phyloP scores from a whole-genome alignment of 495 filamentous ascomycete species.

The Cryomyces antarcticus region DNA sequence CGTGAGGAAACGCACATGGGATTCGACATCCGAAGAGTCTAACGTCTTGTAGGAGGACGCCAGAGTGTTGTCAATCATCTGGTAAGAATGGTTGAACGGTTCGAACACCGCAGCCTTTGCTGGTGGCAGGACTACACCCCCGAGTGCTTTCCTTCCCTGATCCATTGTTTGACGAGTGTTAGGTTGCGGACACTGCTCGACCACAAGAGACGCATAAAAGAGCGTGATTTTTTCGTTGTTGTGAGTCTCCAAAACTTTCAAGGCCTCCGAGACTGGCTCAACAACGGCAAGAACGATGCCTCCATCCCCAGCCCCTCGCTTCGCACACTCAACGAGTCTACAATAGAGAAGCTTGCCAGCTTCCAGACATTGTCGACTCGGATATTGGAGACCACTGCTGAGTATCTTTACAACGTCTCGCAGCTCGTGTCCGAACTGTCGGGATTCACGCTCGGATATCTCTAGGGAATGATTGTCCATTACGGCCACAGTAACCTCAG shows the following conservation, averaged over 20 bases:
- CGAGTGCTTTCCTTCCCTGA: constrained; percentile 33
- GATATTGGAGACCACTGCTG: too few species aligned
- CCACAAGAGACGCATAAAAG: constrained; percentile 6
- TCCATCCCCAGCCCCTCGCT: constrained; percentile 43
- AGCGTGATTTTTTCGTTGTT: constrained; percentile 7
- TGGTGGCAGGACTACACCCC: constrained; percentile 30
- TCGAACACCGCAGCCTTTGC: constrained; percentile 25
- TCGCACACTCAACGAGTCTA: constrained; percentile 34
- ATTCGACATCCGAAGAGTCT: constrained; percentile 4
- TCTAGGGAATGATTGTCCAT: too few species aligned
- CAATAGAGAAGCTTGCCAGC: constrained; percentile 25
- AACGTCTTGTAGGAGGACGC: constrained; percentile 22
- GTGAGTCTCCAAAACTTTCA: constrained; percentile 9
- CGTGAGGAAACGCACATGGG: constrained; percentile 11
- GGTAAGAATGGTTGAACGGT: constrained; percentile 41
- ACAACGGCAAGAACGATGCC: constrained; percentile 39
- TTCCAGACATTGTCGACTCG: too few species aligned
- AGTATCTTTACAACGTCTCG: too few species aligned
- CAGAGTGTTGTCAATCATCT: constrained; percentile 26
- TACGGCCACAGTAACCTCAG: too few species aligned
- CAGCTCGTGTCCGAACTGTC: too few species aligned
- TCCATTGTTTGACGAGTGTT: constrained; percentile 31
- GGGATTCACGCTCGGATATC: too few species aligned
- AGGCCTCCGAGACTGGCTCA: constrained; percentile 45
- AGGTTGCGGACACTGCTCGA: constrained; percentile 13